These are phyloP conservation scores for Sicyos baderoa DNA, from an alignment of 306 rosid species.

Conservation along the genomic window DNA sequence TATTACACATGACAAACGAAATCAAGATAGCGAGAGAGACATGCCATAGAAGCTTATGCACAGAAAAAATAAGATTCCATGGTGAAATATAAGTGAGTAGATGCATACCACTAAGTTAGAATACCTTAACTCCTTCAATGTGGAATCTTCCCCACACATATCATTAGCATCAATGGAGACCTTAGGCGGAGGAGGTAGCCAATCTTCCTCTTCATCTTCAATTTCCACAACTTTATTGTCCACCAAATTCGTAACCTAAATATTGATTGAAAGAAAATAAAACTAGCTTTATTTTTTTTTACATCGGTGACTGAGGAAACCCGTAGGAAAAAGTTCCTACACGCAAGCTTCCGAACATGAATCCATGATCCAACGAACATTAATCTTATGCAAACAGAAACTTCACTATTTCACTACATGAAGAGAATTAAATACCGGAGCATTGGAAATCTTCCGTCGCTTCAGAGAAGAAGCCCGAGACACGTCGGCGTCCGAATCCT, in stretches of 20 bases:
- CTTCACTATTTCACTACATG: background rate
- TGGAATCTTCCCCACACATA: slow-evolving; percentile 45
- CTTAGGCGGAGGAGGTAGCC: slow-evolving; percentile 91
- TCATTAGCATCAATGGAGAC: slow-evolving; percentile 20
- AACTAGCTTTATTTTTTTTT: background rate
- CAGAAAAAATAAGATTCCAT: background rate
- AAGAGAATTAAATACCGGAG: slow-evolving; percentile 19
- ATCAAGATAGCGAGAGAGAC: background rate
- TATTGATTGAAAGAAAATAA: slow-evolving; percentile 17
- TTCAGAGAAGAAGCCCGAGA: slow-evolving; percentile 25
- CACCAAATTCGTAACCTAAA: slow-evolving; percentile 35
- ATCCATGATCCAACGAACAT: background rate
- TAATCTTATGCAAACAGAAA: background rate
- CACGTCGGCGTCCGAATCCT: slow-evolving; percentile 32
- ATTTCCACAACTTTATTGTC: slow-evolving; percentile 28
- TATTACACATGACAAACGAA: slow-evolving; percentile 12
- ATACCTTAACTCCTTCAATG: slow-evolving; percentile 67
- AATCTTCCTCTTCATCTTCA: slow-evolving; percentile 65
- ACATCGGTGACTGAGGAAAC: too few relatives aligned
- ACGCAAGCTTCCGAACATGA: too few relatives aligned
- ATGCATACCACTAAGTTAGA: slow-evolving; percentile 14
- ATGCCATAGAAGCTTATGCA: background rate
- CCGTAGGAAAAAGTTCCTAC: too few relatives aligned
- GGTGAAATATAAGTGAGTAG: background rate
- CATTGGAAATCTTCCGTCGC: slow-evolving; percentile 33